Conservation (phyloP, 805 yeast genomes). For the Lachancea sp. region DNA sequence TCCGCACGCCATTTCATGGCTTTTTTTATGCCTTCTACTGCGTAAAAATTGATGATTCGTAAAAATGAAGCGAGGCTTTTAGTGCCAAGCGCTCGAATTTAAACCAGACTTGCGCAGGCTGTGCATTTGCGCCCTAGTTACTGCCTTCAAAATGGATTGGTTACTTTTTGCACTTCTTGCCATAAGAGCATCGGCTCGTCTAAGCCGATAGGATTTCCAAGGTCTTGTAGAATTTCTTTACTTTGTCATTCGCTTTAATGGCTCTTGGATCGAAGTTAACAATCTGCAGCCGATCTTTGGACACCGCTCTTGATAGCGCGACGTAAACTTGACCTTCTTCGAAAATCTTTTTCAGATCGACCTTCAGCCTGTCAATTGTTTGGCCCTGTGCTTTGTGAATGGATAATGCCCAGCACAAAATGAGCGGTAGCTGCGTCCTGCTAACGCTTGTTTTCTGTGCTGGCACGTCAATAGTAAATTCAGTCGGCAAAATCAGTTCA, state of each 20-base stretch:
- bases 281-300: slow-evolving; percentile 58
- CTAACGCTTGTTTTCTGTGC: slow-evolving; percentile 29
- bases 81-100: not conserved
- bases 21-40: not conserved
- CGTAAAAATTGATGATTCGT: not conserved
- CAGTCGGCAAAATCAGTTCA: slow-evolving; percentile 35
- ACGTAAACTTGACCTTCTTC: slow-evolving; percentile 84
- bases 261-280: slow-evolving; percentile 53
- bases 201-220: slow-evolving; percentile 26
- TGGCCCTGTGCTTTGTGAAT: slow-evolving; percentile 86
- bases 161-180: no score
- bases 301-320: slow-evolving; percentile 72
- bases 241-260: slow-evolving; percentile 55
- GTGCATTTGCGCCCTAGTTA: no score
- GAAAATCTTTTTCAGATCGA: slow-evolving; percentile 58
- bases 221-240: slow-evolving; percentile 51
- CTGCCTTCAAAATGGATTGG: no score
- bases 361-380: slow-evolving; percentile 63
- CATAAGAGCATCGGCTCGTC: not conserved
- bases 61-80: not conserved
- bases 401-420: slow-evolving; percentile 76
- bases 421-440: slow-evolving; percentile 60
- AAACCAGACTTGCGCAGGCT: not conserved
- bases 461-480: slow-evolving; percentile 36
- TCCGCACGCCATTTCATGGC: not conserved